A percentile compares a stretch with the other conserved stretches of the same genome.
Conservation (phyloP, 345 rosid species). For the Erucastrum elatum region DNA sequence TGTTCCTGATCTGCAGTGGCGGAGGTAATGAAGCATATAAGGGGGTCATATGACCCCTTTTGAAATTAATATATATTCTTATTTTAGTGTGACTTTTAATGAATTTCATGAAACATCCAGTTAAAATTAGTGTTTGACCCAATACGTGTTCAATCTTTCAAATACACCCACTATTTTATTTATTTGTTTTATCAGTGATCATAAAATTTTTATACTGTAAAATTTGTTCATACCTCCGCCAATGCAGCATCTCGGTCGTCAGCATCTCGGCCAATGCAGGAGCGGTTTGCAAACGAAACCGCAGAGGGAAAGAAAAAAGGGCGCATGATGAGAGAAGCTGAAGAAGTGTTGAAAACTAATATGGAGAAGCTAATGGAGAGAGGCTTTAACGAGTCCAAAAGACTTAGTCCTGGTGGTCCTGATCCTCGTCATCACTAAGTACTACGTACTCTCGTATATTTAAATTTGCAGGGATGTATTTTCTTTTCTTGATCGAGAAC, state of each 20-base stretch:
- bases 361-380: conserved; percentile 42
- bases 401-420: conserved; percentile 72
- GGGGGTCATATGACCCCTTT: no score
- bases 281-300: not conserved
- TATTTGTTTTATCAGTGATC: no score
- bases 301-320: conserved; percentile 14
- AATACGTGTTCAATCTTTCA: no score
- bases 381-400: conserved; percentile 37
- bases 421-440: conserved; percentile 63
- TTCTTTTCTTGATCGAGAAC: conserved; percentile 10
- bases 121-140: no score
- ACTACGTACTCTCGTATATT: not conserved
- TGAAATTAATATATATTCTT: no score
- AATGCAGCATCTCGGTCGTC: conserved; percentile 15
- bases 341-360: conserved; percentile 48
- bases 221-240: no score
- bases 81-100: no score
- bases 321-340: conserved; percentile 46
- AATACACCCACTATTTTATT: no score
- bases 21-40: no score
- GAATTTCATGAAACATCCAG: no score
- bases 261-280: conserved; percentile 39
- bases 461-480: not conserved
- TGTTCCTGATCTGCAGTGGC: conserved; percentile 28
- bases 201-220: no score